These are phyloP conservation scores for Colletotrichum tamarilloi DNA, from an alignment of 2,329 filamentous ascomycete species.

Conservation along the genomic window DNA sequence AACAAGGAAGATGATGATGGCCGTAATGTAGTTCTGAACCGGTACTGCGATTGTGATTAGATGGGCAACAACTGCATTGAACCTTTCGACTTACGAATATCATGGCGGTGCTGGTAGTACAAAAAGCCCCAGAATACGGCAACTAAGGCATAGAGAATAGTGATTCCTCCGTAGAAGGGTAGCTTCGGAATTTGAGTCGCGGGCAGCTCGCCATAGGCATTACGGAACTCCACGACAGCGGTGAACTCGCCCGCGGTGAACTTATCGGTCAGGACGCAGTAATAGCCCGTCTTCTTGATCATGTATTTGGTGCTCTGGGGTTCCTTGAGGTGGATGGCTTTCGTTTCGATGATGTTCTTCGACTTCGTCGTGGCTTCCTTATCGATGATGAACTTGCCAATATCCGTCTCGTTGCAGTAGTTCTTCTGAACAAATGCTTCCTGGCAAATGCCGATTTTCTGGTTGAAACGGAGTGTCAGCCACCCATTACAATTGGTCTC, in stretches of 20 bases:
- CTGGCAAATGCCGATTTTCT: slow-evolving; percentile 76
- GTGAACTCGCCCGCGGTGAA: slow-evolving; percentile 77
- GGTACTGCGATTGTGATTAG: slow-evolving; percentile 68
- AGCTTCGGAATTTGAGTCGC: slow-evolving; percentile 97
- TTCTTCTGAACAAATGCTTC: slow-evolving; percentile 74
- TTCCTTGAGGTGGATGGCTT: slow-evolving; percentile 84
- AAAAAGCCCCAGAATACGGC: slow-evolving; percentile 91
- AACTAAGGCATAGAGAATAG: slow-evolving; percentile 91
- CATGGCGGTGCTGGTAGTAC: slow-evolving; percentile 92
- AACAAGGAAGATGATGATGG: slow-evolving; percentile 93
- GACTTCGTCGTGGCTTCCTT: slow-evolving; percentile 80
- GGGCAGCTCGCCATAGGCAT: slow-evolving; percentile 95
- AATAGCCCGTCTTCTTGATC: slow-evolving; percentile 93
- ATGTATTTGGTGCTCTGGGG: slow-evolving; percentile 80
- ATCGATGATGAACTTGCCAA: slow-evolving; percentile 86
- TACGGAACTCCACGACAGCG: slow-evolving; percentile 90
- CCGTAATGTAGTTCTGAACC: slow-evolving; percentile 99
- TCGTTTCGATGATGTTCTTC: slow-evolving; percentile 78
- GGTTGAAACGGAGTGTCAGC: slow-evolving; percentile 44
- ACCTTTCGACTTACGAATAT: slow-evolving; percentile 60
- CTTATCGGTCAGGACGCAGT: slow-evolving; percentile 85
- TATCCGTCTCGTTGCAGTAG: slow-evolving; percentile 79
- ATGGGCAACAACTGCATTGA: not conserved
- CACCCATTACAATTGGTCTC: not conserved
- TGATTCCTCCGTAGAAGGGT: slow-evolving; percentile 95